Percentiles rank a stretch among this genome's conserved stretches.
phyloP scores from a whole-genome alignment of 306 rosid genomes.

The Prunus padus region DNA sequence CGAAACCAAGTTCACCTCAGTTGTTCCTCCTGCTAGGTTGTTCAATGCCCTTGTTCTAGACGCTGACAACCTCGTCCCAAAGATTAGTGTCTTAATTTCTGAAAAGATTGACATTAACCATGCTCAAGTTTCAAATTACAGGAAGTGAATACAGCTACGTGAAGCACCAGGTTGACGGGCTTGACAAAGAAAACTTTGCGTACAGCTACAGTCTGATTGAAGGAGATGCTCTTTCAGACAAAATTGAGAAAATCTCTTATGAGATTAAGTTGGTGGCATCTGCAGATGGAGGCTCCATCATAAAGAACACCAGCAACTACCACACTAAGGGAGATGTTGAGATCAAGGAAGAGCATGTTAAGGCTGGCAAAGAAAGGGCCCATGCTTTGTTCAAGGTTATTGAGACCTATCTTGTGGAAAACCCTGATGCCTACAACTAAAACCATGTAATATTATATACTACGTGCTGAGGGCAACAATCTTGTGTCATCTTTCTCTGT shows the following conservation, averaged over 20 bases:
- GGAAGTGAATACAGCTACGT: no score
- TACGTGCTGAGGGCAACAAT: not conserved
- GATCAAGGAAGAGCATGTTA: conserved; percentile 24
- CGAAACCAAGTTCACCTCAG: conserved; percentile 22
- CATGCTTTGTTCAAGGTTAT: conserved; percentile 33
- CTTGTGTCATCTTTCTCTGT: not conserved
- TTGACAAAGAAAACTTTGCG: no score
- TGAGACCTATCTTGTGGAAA: conserved; percentile 31
- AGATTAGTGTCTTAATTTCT: no score
- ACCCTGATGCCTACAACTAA: conserved; percentile 33
- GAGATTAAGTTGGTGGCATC: conserved; percentile 31
- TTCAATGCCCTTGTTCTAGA: conserved; percentile 30
- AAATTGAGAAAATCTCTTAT: conserved; percentile 37
- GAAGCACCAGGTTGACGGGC: no score
- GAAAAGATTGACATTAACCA: no score
- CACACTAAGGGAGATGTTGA: no score
- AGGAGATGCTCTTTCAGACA: conserved; percentile 35
- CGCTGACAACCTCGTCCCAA: conserved; percentile 42
- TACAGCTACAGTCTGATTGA: conserved; percentile 44
- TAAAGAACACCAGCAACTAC: conserved; percentile 20
- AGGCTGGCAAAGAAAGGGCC: conserved; percentile 30
- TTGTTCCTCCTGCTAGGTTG: conserved; percentile 9
- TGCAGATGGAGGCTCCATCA: conserved; percentile 30
- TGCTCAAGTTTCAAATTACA: no score
- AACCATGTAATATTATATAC: not conserved